Base-by-base conservation (phyloP, 1,139 yeast genomes). In the Diutina scorzettiae region DNA sequence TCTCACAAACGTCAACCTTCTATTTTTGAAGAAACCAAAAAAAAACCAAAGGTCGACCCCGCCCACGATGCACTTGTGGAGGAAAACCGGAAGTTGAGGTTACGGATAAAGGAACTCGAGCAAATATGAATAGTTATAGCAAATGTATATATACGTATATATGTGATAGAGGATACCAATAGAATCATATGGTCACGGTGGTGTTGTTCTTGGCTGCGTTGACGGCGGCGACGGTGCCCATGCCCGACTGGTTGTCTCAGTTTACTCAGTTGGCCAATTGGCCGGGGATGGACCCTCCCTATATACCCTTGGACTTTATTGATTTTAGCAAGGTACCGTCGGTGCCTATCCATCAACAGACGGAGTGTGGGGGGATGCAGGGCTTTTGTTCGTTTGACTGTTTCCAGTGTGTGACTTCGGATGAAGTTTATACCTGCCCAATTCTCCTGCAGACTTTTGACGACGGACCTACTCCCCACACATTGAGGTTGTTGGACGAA, bases 241-340 rank as follows among this genome's bases (percentile, higher is more conserved):
- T 87, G 49, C 97, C 97, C 0, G 48, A 65, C 34, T 87, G 97
- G 97, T 69, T 87, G 30, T 52, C 68, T 1, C 81, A 75, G 8
- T 71, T 84, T 49, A 86, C 96, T 0, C 89, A 89, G 0, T 55
- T 85, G 41, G 60, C 52, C 1, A 70, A 71, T 44, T 87, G 97
- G 97, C 96, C 96, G 0, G 89, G 80, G 1, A 57, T 74, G 43
- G 77, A 80, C 41, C 95, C 96, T 3, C 96, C 96, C 0, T 87
- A 84, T 56, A 79, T 87, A 27, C 89, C 95, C 2, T 61, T 83
- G 47, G 83, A 79, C 49, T 78, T 78, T 50, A 76, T 87, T 47
- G 73, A 82, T 52, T 64, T 85, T 43, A 48, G 53, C 8, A 55
- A 55, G 20, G 66, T 84, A 30, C 53, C 55, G 2, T 78, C 81